These are phyloP conservation scores for Xylaria palmicola DNA, from an alignment of 495 filamentous ascomycete species.

Conservation along the genomic window DNA sequence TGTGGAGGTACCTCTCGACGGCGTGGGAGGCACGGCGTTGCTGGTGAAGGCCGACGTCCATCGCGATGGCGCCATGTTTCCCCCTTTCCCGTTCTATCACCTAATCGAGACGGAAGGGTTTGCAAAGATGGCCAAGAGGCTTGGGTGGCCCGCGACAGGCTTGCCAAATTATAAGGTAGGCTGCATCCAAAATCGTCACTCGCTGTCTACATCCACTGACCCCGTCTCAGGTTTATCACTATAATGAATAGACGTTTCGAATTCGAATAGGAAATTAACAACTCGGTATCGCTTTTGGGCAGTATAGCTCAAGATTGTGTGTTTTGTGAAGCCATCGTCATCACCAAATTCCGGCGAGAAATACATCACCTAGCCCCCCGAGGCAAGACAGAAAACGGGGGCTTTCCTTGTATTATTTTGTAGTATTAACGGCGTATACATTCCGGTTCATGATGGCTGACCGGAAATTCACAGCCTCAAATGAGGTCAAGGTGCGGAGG, in stretches of 20 bases:
- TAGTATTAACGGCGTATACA: constrained; percentile 14
- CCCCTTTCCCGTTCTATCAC: constrained; percentile 93
- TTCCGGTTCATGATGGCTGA: background rate
- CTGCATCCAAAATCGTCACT: constrained; percentile 13
- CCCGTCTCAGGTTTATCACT: constrained; percentile 72
- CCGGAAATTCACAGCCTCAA: background rate
- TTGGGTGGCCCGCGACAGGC: constrained; percentile 82
- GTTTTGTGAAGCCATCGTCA: constrained; percentile 3
- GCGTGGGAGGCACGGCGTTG: constrained; percentile 90
- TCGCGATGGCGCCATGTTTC: constrained; percentile 97
- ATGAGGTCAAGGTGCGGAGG: background rate
- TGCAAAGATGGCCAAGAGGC: constrained; percentile 88
- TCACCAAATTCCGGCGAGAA: background rate
- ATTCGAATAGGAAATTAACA: constrained; percentile 26
- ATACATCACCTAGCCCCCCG: constrained; percentile 9
- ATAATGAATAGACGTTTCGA: constrained; percentile 68
- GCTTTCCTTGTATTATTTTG: constrained; percentile 19
- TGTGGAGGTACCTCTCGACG: constrained; percentile 73
- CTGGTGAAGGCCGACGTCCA: constrained; percentile 98
- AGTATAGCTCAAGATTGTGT: constrained; percentile 22
- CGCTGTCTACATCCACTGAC: constrained; percentile 28
- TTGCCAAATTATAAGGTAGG: constrained; percentile 95
- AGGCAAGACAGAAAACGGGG: constrained; percentile 10
- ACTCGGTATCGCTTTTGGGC: constrained; percentile 23
- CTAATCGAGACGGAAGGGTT: constrained; percentile 98